These are phyloP conservation scores for Euphorbia schlechtendalii DNA, from an alignment of 441 rosid species.

Conservation along the genomic window DNA sequence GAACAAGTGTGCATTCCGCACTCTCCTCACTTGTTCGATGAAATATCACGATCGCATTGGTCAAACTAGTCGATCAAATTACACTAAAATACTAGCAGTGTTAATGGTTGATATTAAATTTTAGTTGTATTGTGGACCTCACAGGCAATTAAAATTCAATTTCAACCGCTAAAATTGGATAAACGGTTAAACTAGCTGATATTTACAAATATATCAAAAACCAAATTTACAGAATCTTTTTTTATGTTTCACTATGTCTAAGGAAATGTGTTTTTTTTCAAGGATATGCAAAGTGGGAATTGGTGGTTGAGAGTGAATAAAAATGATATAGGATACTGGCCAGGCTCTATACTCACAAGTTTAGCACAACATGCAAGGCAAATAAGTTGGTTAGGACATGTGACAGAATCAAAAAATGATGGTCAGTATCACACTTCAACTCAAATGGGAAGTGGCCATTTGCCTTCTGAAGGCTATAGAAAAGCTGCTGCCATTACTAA, in stretches of 20 bases:
- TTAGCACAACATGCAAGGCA: conserved; percentile 1
- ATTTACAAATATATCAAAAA: too few species aligned
- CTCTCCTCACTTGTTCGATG: too few species aligned
- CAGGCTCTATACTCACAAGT: conserved; percentile 17
- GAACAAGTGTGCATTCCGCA: too few species aligned
- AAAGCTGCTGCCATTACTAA: conserved; percentile 4
- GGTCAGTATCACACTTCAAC: neutral
- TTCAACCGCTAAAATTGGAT: too few species aligned
- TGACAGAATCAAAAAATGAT: neutral
- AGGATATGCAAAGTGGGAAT: conserved; percentile 21
- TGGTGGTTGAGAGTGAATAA: conserved; percentile 19
- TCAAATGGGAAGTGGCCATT: conserved; percentile 34
- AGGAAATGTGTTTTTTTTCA: neutral
- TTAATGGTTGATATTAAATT: too few species aligned
- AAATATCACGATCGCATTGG: too few species aligned
- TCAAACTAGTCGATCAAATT: too few species aligned
- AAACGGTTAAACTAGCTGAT: too few species aligned
- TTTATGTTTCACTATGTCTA: too few species aligned
- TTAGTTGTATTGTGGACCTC: too few species aligned
- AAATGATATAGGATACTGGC: conserved; percentile 27
- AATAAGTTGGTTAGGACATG: conserved; percentile 24
- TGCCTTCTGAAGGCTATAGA: conserved; percentile 13
- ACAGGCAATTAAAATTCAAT: too few species aligned
- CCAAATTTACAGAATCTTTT: neutral
- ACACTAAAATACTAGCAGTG: too few species aligned